A percentile compares a stretch with the other conserved stretches of the same genome.
These are phyloP conservation scores for Wallacemonas sp. DNA, from an alignment of 208 protist genomes.

Conservation along the genomic window DNA sequence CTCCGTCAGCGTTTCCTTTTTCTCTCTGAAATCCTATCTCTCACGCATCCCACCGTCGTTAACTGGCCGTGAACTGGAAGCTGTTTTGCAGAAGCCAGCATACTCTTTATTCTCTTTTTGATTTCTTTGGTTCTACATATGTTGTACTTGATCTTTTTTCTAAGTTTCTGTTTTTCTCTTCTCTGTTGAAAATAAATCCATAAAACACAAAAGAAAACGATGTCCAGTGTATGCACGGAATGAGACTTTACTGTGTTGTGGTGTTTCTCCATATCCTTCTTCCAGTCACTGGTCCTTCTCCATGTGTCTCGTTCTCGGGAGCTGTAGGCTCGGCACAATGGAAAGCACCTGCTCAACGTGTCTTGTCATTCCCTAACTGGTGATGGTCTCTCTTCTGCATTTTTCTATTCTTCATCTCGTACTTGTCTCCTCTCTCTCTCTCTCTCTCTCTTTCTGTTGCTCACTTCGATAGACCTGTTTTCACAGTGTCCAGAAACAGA, in stretches of 20 bases:
- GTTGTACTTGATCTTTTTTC: slow-evolving; percentile 7
- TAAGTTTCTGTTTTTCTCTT: background rate
- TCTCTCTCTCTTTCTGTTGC: no score
- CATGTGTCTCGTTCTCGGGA: no score
- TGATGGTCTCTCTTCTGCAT: background rate
- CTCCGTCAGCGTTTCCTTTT: background rate
- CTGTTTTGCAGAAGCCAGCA: background rate
- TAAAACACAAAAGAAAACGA: slow-evolving; percentile 6
- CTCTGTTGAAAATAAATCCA: slow-evolving; percentile 9
- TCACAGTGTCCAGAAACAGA: background rate
- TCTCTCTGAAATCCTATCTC: background rate
- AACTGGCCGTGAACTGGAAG: background rate
- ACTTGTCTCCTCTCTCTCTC: background rate
- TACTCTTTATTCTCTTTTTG: slow-evolving; percentile 8
- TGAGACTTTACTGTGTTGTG: no score
- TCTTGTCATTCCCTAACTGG: slow-evolving; percentile 6
- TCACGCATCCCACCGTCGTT: background rate
- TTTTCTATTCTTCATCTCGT: background rate
- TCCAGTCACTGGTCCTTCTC: no score
- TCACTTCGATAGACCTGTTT: background rate
- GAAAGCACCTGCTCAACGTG: slow-evolving; percentile 1
- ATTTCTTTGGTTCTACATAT: background rate
- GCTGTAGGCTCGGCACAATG: background rate
- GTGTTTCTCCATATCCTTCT: no score
- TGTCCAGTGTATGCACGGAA: no score